phyloP scores from a whole-genome alignment of 768 basidiomycete genomes.

The Trametes maxima region DNA sequence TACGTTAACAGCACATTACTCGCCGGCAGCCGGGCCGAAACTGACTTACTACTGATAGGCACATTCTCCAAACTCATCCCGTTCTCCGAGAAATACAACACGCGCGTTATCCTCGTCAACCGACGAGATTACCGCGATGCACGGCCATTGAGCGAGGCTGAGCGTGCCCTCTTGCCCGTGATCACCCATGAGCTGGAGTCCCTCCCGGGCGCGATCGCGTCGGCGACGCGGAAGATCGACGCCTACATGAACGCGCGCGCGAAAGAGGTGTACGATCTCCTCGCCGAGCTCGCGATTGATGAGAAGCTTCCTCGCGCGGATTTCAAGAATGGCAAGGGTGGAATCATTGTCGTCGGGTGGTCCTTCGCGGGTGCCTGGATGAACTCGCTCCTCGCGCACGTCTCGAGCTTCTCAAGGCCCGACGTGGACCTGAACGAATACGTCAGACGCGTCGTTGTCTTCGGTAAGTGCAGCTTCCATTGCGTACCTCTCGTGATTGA shows the following conservation, averaged over 20 bases:
- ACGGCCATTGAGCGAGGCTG: constrained; percentile 14
- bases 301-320: background rate
- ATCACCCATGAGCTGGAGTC: background rate
- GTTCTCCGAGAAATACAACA: constrained; percentile 13
- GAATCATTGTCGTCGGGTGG: constrained; percentile 22
- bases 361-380: constrained; percentile 15
- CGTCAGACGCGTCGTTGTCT: constrained; percentile 14
- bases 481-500: too few relatives aligned
- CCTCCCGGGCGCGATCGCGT: background rate
- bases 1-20: constrained; percentile 3
- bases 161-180: constrained; percentile 12
- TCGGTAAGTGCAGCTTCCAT: constrained; percentile 6
- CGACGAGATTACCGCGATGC: constrained; percentile 28
- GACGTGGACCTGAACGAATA: constrained; percentile 13
- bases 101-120: constrained; percentile 25
- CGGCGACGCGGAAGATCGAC: background rate
- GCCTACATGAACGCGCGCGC: constrained; percentile 14
- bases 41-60: background rate
- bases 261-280: constrained; percentile 8
- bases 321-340: constrained; percentile 1
- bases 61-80: constrained; percentile 9
- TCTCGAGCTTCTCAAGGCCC: constrained; percentile 1
- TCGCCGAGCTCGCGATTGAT: constrained; percentile 5
- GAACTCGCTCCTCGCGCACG: constrained; percentile 20
- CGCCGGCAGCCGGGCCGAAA: background rate